Conservation (phyloP, 805 yeast species). For the Candida khao-thaluensis region DNA sequence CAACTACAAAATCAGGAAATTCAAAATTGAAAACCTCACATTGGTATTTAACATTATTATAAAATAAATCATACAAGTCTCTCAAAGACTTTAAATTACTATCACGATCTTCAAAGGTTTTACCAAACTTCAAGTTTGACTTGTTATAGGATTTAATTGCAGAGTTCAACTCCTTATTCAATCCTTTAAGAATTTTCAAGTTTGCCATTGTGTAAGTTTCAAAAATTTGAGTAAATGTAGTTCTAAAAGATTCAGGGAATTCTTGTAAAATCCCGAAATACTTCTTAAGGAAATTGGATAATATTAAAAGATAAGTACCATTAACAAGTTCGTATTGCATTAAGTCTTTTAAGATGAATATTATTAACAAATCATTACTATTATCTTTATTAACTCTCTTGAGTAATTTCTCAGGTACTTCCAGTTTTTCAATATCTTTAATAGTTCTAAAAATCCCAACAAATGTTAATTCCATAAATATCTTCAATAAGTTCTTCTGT, state of each 20-base stretch:
- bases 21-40: constrained; percentile 11
- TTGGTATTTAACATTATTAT: constrained; percentile 8
- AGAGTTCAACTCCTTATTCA: constrained; percentile 41
- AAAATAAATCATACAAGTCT: constrained; percentile 9
- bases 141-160: constrained; percentile 9
- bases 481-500: constrained; percentile 47
- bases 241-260: constrained; percentile 1
- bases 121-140: constrained; percentile 68
- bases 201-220: constrained; percentile 35
- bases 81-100: constrained; percentile 29
- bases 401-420: constrained; percentile 32
- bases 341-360: constrained; percentile 28
- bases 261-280: constrained; percentile 32
- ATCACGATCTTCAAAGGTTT: constrained; percentile 44
- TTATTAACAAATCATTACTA: constrained; percentile 21
- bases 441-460: constrained; percentile 54
- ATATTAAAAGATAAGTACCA: constrained; percentile 37
- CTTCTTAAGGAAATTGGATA: constrained; percentile 50
- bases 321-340: constrained; percentile 25
- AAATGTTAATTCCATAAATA: constrained; percentile 57
- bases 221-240: constrained; percentile 39
- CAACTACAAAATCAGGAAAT: constrained; percentile 23
- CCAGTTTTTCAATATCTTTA: constrained; percentile 38
- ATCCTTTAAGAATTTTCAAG: constrained; percentile 32
- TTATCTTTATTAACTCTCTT: constrained; percentile 21